Conservation (phyloP, 176 grass and related monocot genomes). For the Cenchrus americanus region DNA sequence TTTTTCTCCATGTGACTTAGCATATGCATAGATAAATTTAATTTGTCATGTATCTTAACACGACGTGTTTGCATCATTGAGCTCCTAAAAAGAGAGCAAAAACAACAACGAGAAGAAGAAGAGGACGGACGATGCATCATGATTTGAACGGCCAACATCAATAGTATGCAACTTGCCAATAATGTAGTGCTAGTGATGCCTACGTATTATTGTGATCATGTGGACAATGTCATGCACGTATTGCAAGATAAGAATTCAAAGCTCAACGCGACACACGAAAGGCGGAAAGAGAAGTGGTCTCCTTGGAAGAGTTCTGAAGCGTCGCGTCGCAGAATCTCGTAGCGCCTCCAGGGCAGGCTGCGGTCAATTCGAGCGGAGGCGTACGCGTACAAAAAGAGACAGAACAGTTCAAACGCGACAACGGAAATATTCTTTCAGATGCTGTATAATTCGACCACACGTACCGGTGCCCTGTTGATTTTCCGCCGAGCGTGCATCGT, state of each 20-base stretch:
- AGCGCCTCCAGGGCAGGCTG: neutral
- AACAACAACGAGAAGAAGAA: too few species aligned
- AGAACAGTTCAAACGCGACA: neutral
- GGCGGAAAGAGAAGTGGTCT: conserved; percentile 14
- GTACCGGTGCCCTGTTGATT: neutral
- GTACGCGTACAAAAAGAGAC: neutral
- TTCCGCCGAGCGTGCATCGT: neutral
- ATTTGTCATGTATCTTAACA: neutral
- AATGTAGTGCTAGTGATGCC: neutral
- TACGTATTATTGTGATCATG: neutral
- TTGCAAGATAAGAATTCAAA: neutral
- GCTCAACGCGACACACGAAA: conserved; percentile 18
- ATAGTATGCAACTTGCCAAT: conserved; percentile 14
- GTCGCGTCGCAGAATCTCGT: too few species aligned
- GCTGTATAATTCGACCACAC: too few species aligned
- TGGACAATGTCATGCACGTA: neutral
- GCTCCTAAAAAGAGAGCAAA: neutral
- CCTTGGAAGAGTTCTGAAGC: neutral
- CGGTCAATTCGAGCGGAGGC: neutral
- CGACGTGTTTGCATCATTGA: conserved; percentile 29
- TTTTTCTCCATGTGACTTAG: conserved; percentile 19
- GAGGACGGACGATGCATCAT: neutral
- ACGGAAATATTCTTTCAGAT: neutral
- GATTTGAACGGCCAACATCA: conserved; percentile 6
- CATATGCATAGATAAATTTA: neutral